Evolutionary conservation across 2,329 filamentous ascomycete species (phyloP).

Genomic region (Penicillium sp.): DNA sequence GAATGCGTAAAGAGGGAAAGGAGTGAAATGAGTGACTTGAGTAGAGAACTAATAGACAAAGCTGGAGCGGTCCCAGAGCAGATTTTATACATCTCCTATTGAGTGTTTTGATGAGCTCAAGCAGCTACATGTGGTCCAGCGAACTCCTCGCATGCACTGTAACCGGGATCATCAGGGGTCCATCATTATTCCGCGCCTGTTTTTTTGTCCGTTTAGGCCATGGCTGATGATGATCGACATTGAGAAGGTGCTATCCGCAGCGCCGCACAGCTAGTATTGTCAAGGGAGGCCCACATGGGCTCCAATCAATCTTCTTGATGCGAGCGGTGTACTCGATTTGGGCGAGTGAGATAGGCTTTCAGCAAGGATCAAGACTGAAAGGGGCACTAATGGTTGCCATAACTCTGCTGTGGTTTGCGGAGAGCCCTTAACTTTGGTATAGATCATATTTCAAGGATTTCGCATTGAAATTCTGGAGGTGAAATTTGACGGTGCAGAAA

Average conservation of each 20-base stretch:
- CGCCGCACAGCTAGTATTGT: slow-evolving; percentile 1
- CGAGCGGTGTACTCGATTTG: slow-evolving; percentile 3
- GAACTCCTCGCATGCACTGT: slow-evolving; percentile 17
- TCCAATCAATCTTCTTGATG: slow-evolving; percentile 6
- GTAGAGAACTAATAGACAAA: not conserved
- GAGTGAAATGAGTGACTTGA: slow-evolving; percentile 21
- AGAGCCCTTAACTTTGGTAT: not conserved
- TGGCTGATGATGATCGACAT: slow-evolving; percentile 10
- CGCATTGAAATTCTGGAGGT: not conserved
- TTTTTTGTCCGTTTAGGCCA: slow-evolving; percentile 4
- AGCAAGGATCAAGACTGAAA: not conserved
- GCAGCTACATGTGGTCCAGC: slow-evolving; percentile 2
- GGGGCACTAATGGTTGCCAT: not conserved
- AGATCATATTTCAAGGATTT: not conserved
- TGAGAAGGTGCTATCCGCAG: slow-evolving; percentile 2
- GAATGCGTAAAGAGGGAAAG: slow-evolving; percentile 22
- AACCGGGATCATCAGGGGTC: slow-evolving; percentile 9
- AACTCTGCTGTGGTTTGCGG: slow-evolving; percentile 2
- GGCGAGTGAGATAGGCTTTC: not conserved
- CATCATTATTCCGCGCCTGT: slow-evolving; percentile 5
- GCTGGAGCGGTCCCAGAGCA: not conserved
- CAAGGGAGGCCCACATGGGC: slow-evolving; percentile 18
- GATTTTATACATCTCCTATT: slow-evolving; percentile 26
- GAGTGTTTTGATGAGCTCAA: slow-evolving; percentile 11
- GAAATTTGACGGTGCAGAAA: not conserved